Conservation (phyloP, 192 early-diverging fungal species). For the Haplosporangium gracile region DNA sequence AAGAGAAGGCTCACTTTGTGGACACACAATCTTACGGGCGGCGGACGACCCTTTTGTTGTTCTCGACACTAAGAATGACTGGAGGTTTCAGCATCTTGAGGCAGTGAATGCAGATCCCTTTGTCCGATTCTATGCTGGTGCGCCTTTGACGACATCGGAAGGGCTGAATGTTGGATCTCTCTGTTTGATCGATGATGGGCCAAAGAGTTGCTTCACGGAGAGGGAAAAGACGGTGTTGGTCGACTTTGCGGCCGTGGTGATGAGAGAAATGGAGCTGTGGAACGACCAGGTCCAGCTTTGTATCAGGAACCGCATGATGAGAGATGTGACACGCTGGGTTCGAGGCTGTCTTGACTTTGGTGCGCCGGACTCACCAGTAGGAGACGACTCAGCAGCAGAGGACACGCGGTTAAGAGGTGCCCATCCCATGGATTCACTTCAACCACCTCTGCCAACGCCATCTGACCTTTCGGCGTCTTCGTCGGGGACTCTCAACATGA, state of each 20-base stretch:
- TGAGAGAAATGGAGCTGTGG: slow-evolving; percentile 67
- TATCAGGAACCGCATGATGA: slow-evolving; percentile 61
- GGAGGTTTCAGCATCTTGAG: slow-evolving; percentile 62
- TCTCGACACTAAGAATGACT: slow-evolving; percentile 56
- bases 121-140: slow-evolving; percentile 64
- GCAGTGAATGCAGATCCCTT: slow-evolving; percentile 40
- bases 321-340: slow-evolving; percentile 55
- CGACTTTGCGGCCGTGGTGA: slow-evolving; percentile 59
- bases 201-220: slow-evolving; percentile 44
- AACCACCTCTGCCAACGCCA: background rate
- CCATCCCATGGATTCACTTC: background rate
- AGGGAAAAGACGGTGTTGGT: slow-evolving; percentile 40
- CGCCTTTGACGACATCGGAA: slow-evolving; percentile 58
- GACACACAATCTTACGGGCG: slow-evolving; percentile 47
- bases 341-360: slow-evolving; percentile 41
- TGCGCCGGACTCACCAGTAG: background rate
- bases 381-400: background rate
- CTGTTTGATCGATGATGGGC: slow-evolving; percentile 58
- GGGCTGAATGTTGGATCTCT: slow-evolving; percentile 62
- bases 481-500: background rate
- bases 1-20: slow-evolving; percentile 45
- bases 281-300: slow-evolving; percentile 58
- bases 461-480: slow-evolving; percentile 6
- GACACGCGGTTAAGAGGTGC: background rate
- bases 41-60: slow-evolving; percentile 55